Percentiles rank a stretch among this genome's conserved stretches.
These are phyloP conservation scores for Solanum neorickii DNA, from an alignment of 257 asterid genomes.

Conservation along the genomic window DNA sequence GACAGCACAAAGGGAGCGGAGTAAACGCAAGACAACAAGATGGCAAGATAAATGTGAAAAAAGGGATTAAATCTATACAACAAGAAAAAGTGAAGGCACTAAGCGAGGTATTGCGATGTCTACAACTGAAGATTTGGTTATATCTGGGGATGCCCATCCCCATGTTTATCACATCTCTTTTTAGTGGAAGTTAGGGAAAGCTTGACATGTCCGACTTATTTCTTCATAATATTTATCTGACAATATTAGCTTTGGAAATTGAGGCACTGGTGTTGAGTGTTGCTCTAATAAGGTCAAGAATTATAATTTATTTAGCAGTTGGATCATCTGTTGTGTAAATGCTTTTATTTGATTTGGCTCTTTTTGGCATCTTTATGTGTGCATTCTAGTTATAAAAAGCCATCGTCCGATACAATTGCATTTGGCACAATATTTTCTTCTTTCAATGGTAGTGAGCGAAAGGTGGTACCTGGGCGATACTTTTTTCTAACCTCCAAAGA, in stretches of 20 bases:
- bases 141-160: neutral
- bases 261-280: neutral
- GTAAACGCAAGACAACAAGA: neutral
- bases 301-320: neutral
- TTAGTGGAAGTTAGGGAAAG: neutral
- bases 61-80: neutral
- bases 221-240: neutral
- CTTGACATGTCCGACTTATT: neutral
- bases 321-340: neutral
- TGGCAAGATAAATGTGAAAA: neutral
- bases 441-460: neutral
- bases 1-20: neutral
- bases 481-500: neutral
- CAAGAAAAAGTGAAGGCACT: neutral
- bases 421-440: neutral
- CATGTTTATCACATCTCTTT: neutral
- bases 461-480: neutral
- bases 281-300: neutral
- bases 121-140: neutral
- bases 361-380: neutral
- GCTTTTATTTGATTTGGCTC: neutral
- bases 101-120: neutral
- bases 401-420: neutral
- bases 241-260: neutral
- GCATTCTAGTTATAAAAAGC: neutral